phyloP scores from a whole-genome alignment of 176 grass and related monocot species.

The Carex kokanica region DNA sequence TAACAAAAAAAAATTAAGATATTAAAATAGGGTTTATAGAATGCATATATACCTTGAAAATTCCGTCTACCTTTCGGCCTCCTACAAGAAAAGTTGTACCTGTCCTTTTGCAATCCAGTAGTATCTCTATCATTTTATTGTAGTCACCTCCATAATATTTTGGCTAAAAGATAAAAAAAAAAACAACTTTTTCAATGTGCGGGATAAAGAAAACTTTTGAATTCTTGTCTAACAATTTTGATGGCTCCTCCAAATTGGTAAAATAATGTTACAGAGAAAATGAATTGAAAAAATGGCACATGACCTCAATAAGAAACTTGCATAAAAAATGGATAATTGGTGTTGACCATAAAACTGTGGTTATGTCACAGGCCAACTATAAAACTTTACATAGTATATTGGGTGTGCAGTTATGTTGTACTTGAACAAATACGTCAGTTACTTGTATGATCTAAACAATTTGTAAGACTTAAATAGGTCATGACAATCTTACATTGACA shows the following conservation, averaged over 20 bases:
- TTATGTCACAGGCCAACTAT: neutral
- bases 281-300: neutral
- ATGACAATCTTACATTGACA: slow-evolving; percentile 68
- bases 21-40: neutral
- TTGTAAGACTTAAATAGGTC: slow-evolving; percentile 23
- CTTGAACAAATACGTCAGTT: neutral
- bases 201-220: neutral
- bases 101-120: slow-evolving; percentile 82
- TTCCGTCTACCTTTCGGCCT: slow-evolving; percentile 76
- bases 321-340: neutral
- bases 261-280: neutral
- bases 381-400: neutral
- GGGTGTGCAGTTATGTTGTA: neutral
- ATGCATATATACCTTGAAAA: slow-evolving; percentile 76
- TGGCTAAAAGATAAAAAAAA: slow-evolving; percentile 40
- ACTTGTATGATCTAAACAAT: slow-evolving; percentile 24
- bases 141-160: slow-evolving; percentile 86
- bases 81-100: slow-evolving; percentile 84
- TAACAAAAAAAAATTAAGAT: neutral
- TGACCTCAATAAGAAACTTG: neutral
- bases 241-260: neutral
- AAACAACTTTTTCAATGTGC: neutral
- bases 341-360: neutral
- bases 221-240: neutral
- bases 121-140: slow-evolving; percentile 74